A percentile compares a stretch with the other conserved stretches of the same genome.
Evolutionary conservation across 1,284 basidiomycete species (phyloP).

Genomic region (Moesziomyces sp.): DNA sequence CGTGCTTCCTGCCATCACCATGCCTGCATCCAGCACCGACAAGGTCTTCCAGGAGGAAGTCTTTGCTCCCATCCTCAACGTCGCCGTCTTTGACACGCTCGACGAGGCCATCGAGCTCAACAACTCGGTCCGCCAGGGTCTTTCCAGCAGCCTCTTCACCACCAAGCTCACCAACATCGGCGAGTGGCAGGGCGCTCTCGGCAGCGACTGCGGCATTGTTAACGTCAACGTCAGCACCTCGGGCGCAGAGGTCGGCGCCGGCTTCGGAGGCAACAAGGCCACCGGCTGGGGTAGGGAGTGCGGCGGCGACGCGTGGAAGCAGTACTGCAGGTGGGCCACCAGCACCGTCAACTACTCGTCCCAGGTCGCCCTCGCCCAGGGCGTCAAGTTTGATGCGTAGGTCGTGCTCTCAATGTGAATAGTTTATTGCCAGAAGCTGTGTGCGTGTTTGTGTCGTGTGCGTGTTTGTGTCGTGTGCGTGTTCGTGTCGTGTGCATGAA

Average conservation of each 20-base stretch:
- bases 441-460: too few species aligned
- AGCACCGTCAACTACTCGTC: constrained; percentile 94
- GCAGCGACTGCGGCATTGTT: constrained; percentile 57
- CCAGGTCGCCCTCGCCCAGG: constrained; percentile 87
- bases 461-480: too few species aligned
- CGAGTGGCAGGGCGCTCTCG: constrained; percentile 51
- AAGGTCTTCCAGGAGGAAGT: constrained; percentile 83
- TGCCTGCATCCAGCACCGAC: constrained; percentile 73
- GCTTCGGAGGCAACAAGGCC: constrained; percentile 91
- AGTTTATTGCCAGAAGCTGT: too few species aligned
- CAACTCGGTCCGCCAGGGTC: constrained; percentile 87
- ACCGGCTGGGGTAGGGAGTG: constrained; percentile 90
- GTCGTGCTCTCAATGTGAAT: not conserved
- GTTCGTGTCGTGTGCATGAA: too few species aligned
- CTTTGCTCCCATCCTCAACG: constrained; percentile 87
- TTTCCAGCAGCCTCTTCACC: constrained; percentile 91
- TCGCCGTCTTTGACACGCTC: constrained; percentile 86
- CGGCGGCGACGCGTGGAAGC: constrained; percentile 96
- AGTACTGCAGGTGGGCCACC: constrained; percentile 74
- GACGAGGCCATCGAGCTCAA: constrained; percentile 92
- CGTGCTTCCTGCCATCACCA: constrained; percentile 85
- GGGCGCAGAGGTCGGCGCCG: constrained; percentile 91
- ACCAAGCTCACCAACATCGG: constrained; percentile 50
- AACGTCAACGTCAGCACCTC: constrained; percentile 79
- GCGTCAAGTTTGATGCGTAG: constrained; percentile 77